Base-by-base conservation (phyloP, 768 basidiomycete species). In the Tulasnella sp. region DNA sequence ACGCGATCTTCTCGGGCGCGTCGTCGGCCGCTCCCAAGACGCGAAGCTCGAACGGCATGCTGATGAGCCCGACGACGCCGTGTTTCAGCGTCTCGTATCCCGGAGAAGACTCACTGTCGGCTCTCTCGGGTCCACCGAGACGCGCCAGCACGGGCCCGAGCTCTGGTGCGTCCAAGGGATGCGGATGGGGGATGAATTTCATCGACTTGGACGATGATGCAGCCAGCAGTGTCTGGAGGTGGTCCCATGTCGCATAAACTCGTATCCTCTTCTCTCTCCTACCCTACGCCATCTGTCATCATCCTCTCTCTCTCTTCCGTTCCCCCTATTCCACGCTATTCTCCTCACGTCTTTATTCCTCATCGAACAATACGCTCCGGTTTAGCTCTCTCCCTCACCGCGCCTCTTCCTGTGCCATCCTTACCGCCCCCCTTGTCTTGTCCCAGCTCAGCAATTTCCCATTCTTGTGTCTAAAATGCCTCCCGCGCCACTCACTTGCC, bases 191-290 rank as follows among this genome's bases (percentile, higher is more conserved):
- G 39, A 77, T 72, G 40, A 77, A 70, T 48, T 77, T 77, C 37
- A 77, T 77, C 39, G 77, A 77, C 46, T 67, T 77, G n/a, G 70
- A 70, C 35, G 77, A 77, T 57, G 77, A 77, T 75, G 37, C 23
- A 1, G 26, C 69, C 2, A 40, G 39, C 37, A 67, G 61, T 29
- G 29, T 75, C 74, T 57, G 55, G 46, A 44, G 55, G 46, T 75
- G 55, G 46, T 51, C 55, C 48, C 74, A 75, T 57, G 55, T 57
- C 74, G 44, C 44, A 75, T 75, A 51, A 37, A 13, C 23, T 10
- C 74, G 1, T 20, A 44, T 51, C 13, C 44, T 35, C 18, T 74
- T 23, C 51, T n/a, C 74, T 37, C 46, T 7, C 44, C 32, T 29
- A n/a, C 35, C 26, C 74, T n/a, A 35, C 55, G 6, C n/a, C 4